Percentiles rank a stretch among this genome's conserved stretches.
These are phyloP conservation scores for Glycine latifolia DNA, from an alignment of 306 rosid genomes.

Conservation along the genomic window DNA sequence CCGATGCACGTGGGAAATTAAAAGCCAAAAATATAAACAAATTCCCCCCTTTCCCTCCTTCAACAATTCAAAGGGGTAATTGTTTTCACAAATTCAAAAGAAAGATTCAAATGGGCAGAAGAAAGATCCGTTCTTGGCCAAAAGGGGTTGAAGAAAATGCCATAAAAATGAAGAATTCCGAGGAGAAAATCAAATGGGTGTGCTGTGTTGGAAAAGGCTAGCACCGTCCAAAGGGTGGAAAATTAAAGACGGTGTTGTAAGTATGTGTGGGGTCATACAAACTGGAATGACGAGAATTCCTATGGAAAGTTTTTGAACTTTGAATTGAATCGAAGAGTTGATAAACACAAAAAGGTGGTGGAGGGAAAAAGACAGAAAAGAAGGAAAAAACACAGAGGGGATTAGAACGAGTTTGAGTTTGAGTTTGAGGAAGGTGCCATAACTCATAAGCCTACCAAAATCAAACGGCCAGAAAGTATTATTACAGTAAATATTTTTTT, in stretches of 20 bases:
- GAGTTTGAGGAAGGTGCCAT: conserved; percentile 34
- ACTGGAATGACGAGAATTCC: conserved; percentile 30
- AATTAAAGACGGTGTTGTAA: not conserved
- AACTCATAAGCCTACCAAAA: too few relatives aligned
- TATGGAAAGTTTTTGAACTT: not conserved
- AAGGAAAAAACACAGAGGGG: conserved; percentile 28
- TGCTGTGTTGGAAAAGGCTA: not conserved
- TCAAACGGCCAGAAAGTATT: conserved; percentile 18
- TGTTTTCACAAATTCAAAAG: not conserved
- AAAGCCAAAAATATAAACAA: not conserved
- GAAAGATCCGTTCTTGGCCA: conserved; percentile 35
- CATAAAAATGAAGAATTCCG: conserved; percentile 27
- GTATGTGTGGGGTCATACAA: not conserved
- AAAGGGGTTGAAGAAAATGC: conserved; percentile 32
- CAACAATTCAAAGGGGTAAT: conserved; percentile 11
- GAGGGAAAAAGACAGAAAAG: conserved; percentile 2
- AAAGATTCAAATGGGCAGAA: conserved; percentile 16
- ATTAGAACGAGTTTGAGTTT: conserved; percentile 35
- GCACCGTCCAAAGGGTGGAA: not conserved
- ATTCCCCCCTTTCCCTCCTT: not conserved
- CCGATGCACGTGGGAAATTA: conserved; percentile 25
- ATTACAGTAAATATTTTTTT: too few relatives aligned
- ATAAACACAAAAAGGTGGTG: not conserved
- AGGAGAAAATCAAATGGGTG: not conserved
- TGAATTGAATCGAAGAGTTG: not conserved